Base-by-base conservation (phyloP, 306 rosid genomes). In the Lotus japonicus region DNA sequence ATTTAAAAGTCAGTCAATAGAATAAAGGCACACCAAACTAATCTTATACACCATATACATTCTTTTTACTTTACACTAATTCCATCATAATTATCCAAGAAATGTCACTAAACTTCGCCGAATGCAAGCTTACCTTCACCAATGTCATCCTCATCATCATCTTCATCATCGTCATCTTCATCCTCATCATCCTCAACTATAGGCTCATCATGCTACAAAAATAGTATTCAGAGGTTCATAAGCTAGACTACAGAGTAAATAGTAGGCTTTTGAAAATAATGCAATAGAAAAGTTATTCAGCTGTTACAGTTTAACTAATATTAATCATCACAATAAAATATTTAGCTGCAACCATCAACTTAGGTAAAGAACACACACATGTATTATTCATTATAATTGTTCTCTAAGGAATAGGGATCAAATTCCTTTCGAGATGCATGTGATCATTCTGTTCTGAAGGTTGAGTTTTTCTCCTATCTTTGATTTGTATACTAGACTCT, bases 151-250 rank as follows among this genome's bases (percentile, higher is more conserved):
- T 89, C 92, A 0, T 92, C 98, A 0, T 92, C 95, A 0, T 81
- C 80, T 0, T 89, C 98, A 0, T 92, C 96, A 0, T 78, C 86
- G 0, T 89, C 96, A 0, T 92, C 96, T 0, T 87, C 94, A 0
- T 85, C 96, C 0, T 88, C 92, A 0, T 89, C 97, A 8, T 90
- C 97, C 65, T 92, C 97, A 16, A 90, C 83, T 21, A 86, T 68
- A 14, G 96, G 97, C 58, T 88, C 87, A 73, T 92, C 98, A 13
- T 82, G 65, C 98, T 89, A 58, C 79, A 64, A 42, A 35, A 35
- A 57, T 57, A 62, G 3, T 0, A 65, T 15, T 12, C 41, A 18
- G 4, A 56, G 14, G 35, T 50, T 67, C 26, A 62, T 14, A 12
- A 35, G 11, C 35, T 10, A 33, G 57, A 58, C 11, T 46, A 55